phyloP scores from a whole-genome alignment of 306 rosid genomes.

The Malus domestica region ASM211411v1 NC_041804.1:6048001-6048500 shows the following conservation, averaged over 20 bases:
- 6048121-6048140: slow-evolving; percentile 21
- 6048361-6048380: too few relatives aligned
- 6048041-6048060: background rate
- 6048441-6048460: background rate
- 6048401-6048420: background rate
- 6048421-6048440: too few relatives aligned
- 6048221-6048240: slow-evolving; percentile 33
- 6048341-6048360: background rate
- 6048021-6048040: slow-evolving; percentile 3
- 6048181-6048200: slow-evolving; percentile 45
- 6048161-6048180: slow-evolving; percentile 15
- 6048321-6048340: background rate
- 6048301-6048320: too few relatives aligned
- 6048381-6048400: too few relatives aligned
- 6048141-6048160: slow-evolving; percentile 15
- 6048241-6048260: slow-evolving; percentile 22
- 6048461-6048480: background rate
- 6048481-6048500: too few relatives aligned
- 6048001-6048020: slow-evolving; percentile 17
- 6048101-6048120: slow-evolving; percentile 6
- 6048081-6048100: background rate
- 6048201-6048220: slow-evolving; percentile 29
- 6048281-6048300: too few relatives aligned
- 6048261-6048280: background rate
- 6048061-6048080: background rate